phyloP scores from a whole-genome alignment of 495 filamentous ascomycete genomes.

The Polyplosphaeria fusca region DNA sequence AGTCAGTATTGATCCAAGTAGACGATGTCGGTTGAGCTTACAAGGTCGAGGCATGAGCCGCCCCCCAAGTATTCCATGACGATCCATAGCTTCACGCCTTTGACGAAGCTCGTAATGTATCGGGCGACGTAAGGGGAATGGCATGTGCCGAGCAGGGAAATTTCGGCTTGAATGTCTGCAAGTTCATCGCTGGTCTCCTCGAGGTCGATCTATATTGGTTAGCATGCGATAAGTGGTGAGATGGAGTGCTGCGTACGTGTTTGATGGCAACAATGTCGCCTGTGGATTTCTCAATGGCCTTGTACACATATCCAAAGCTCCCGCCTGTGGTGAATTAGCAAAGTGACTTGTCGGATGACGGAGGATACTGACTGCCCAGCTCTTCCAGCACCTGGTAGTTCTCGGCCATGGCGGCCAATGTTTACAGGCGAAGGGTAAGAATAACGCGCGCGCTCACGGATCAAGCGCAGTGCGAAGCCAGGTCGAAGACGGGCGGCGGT shows the following conservation, averaged over 20 bases:
- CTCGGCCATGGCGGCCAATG: conserved; percentile 56
- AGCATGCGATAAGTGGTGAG: conserved; percentile 13
- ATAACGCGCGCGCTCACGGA: conserved; percentile 15
- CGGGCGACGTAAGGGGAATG: conserved; percentile 90
- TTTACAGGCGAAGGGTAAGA: conserved; percentile 3
- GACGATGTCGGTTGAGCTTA: conserved; percentile 33
- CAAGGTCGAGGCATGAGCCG: conserved; percentile 88
- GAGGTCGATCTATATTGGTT: conserved; percentile 74
- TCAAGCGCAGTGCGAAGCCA: conserved; percentile 9
- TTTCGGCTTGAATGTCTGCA: conserved; percentile 96
- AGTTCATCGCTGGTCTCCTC: conserved; percentile 98
- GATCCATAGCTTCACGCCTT: conserved; percentile 96
- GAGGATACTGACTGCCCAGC: conserved; percentile 67
- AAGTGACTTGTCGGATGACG: background rate
- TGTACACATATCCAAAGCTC: conserved; percentile 96
- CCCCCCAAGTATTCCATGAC: conserved; percentile 98
- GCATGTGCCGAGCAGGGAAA: conserved; percentile 91
- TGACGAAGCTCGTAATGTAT: conserved; percentile 92
- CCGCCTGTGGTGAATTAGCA: conserved; percentile 58
- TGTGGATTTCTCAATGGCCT: conserved; percentile 80
- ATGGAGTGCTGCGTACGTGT: conserved; percentile 55
- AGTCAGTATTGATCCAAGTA: conserved; percentile 12
- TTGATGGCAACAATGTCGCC: conserved; percentile 91
- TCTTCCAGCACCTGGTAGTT: conserved; percentile 91
- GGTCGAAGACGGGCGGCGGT: conserved; percentile 18